Evolutionary conservation across 2,329 filamentous ascomycete species (phyloP).

Genomic region (Fusarium sp.): DNA sequence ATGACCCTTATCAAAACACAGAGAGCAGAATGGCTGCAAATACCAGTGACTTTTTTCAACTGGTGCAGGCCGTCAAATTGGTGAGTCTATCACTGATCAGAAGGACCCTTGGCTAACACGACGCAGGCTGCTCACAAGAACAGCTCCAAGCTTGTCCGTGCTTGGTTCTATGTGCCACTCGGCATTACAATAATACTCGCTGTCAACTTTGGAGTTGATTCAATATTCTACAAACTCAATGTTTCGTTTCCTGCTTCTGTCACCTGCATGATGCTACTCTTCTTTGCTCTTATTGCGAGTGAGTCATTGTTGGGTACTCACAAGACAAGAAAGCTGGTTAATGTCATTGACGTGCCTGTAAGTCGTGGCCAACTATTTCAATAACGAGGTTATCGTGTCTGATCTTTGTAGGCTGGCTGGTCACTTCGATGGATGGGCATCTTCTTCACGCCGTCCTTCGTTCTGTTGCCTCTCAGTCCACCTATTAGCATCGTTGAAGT

Average conservation of each 20-base stretch:
- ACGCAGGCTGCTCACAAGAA: constrained; percentile 30
- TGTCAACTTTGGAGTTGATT: constrained; percentile 55
- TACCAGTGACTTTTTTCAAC: constrained; percentile 19
- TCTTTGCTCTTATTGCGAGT: constrained; percentile 57
- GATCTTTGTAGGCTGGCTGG: constrained; percentile 60
- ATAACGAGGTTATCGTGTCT: not conserved
- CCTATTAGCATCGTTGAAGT: constrained; percentile 63
- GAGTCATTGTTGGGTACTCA: constrained; percentile 59
- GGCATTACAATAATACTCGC: constrained; percentile 53
- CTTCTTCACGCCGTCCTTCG: constrained; percentile 68
- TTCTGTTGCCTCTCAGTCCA: constrained; percentile 66
- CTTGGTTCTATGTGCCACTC: constrained; percentile 62
- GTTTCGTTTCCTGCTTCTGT: constrained; percentile 69
- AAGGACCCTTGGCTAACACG: constrained; percentile 7
- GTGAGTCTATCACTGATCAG: constrained; percentile 7
- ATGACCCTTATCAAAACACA: not conserved
- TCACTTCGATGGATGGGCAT: constrained; percentile 67
- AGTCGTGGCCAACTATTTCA: constrained; percentile 13
- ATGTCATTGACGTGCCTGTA: constrained; percentile 64
- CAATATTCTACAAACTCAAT: constrained; percentile 55
- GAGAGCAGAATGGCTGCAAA: constrained; percentile 28
- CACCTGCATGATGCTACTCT: constrained; percentile 65
- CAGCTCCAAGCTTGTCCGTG: constrained; percentile 30
- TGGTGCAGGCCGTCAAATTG: constrained; percentile 35
- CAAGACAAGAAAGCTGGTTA: constrained; percentile 58